Conservation (phyloP, 163 green algal genomes). For the Chlamydomonas reinhardtii region DNA sequence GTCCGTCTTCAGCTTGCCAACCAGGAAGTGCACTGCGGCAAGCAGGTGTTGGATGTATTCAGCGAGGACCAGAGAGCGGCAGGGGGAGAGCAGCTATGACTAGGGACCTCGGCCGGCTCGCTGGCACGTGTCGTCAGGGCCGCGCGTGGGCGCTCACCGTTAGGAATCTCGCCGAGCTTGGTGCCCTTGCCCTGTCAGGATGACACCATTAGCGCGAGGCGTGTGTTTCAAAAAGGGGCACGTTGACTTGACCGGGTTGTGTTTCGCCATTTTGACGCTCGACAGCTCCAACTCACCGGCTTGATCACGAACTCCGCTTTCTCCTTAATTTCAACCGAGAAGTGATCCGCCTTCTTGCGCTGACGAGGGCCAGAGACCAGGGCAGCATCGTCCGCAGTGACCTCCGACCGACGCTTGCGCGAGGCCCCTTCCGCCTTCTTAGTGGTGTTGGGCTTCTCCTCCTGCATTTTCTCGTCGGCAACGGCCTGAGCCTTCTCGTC, state of each 20-base stretch:
- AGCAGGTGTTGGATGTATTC: neutral
- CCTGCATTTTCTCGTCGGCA: conserved; percentile 19
- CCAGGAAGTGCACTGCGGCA: conserved; percentile 62
- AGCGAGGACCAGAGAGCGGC: neutral
- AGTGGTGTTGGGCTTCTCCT: conserved; percentile 17
- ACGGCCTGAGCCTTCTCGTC: neutral
- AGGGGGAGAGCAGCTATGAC: too few relatives aligned
- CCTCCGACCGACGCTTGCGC: neutral
- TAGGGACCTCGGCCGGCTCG: too few relatives aligned
- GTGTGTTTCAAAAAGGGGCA: neutral
- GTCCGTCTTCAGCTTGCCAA: conserved; percentile 62
- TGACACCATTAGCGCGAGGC: too few relatives aligned
- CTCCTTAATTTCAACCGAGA: conserved; percentile 28
- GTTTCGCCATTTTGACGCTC: neutral
- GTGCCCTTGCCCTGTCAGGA: conserved; percentile 53
- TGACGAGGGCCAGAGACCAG: conserved; percentile 13
- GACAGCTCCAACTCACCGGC: neutral
- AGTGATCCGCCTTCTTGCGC: conserved; percentile 37
- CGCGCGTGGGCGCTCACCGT: conserved; percentile 51
- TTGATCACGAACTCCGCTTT: conserved; percentile 49
- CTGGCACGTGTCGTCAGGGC: too few relatives aligned
- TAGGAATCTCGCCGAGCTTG: conserved; percentile 69
- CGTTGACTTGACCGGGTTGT: too few relatives aligned
- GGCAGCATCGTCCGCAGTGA: neutral
- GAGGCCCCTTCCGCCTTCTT: neutral